Conservation (phyloP, 2,329 filamentous ascomycete species). For the Calycina herbarum region DNA sequence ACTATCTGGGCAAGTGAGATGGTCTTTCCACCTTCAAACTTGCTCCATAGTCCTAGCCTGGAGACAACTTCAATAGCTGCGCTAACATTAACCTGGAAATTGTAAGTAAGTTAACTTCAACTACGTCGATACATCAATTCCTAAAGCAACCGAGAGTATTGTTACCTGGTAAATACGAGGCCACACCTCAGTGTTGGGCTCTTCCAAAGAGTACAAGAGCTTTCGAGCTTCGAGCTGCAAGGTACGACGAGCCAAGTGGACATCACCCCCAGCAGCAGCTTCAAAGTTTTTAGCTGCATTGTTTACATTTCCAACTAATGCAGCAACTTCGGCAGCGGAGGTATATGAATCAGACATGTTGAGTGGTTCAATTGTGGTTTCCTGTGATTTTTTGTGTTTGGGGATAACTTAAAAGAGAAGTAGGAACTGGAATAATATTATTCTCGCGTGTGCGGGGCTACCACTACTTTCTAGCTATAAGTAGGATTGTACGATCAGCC, state of each 20-base stretch:
- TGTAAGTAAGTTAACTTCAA: slow-evolving; percentile 3
- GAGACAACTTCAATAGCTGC: slow-evolving; percentile 27
- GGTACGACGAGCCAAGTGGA: slow-evolving; percentile 23
- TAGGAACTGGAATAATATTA: background rate
- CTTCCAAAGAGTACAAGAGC: slow-evolving; percentile 28
- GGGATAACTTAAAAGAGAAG: background rate
- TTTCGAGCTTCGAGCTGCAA: slow-evolving; percentile 28
- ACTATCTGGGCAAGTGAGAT: slow-evolving; percentile 24
- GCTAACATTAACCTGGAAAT: slow-evolving; percentile 26
- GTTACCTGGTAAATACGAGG: slow-evolving; percentile 27
- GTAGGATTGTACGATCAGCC: background rate
- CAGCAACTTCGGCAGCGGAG: slow-evolving; percentile 18
- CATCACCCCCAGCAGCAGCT: slow-evolving; percentile 16
- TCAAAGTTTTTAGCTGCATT: slow-evolving; percentile 22
- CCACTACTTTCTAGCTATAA: background rate
- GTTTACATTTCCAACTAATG: slow-evolving; percentile 24
- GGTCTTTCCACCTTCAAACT: slow-evolving; percentile 26
- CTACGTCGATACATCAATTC: background rate
- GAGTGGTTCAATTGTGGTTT: slow-evolving; percentile 1
- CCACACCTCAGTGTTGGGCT: slow-evolving; percentile 32
- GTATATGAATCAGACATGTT: slow-evolving; percentile 24
- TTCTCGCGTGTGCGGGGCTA: background rate
- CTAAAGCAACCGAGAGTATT: background rate
- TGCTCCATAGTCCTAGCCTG: slow-evolving; percentile 24
- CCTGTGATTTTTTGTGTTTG: background rate